Percentiles rank a stretch among this genome's conserved stretches.
phyloP scores from a whole-genome alignment of 2,329 filamentous ascomycete species.

The Sporothrix curviconia region DNA sequence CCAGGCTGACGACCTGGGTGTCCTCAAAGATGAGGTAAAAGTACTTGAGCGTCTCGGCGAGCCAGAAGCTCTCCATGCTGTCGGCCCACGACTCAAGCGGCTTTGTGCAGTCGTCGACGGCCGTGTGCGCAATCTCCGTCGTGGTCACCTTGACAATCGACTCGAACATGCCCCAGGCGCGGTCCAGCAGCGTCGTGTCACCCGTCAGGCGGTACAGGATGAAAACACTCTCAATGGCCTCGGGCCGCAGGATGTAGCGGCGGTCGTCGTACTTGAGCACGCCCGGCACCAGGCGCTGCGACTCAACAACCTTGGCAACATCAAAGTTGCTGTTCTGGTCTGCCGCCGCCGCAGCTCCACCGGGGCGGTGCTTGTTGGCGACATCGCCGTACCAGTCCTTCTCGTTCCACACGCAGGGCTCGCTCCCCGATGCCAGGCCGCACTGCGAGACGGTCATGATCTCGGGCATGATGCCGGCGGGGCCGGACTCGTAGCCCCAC shows the following conservation, averaged over 20 bases:
- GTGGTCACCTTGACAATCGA: slow-evolving; percentile 45
- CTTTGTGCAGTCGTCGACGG: slow-evolving; percentile 46
- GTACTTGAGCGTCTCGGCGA: slow-evolving; percentile 62
- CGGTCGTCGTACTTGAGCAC: slow-evolving; percentile 49
- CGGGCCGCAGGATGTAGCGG: slow-evolving; percentile 62
- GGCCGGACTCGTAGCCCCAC: slow-evolving; percentile 53
- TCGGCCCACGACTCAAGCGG: slow-evolving; percentile 40
- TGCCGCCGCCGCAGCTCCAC: background rate
- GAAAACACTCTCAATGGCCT: slow-evolving; percentile 76
- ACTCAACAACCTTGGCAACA: slow-evolving; percentile 34
- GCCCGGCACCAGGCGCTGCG: slow-evolving; percentile 45
- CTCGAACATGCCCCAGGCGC: slow-evolving; percentile 69
- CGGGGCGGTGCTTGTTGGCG: slow-evolving; percentile 12
- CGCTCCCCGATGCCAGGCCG: slow-evolving; percentile 33
- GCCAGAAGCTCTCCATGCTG: slow-evolving; percentile 70
- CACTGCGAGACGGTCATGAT: slow-evolving; percentile 44
- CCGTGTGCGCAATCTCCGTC: slow-evolving; percentile 46
- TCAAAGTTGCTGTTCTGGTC: slow-evolving; percentile 43
- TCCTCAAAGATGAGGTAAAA: slow-evolving; percentile 58
- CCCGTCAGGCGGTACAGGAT: slow-evolving; percentile 70
- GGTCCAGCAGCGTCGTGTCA: slow-evolving; percentile 56
- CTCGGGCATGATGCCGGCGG: slow-evolving; percentile 57
- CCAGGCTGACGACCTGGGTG: slow-evolving; percentile 51
- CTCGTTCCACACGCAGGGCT: slow-evolving; percentile 22
- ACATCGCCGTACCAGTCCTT: slow-evolving; percentile 21